Conservation (phyloP, 2,329 filamentous ascomycete genomes). For the Xenoacremonium recifei region DNA sequence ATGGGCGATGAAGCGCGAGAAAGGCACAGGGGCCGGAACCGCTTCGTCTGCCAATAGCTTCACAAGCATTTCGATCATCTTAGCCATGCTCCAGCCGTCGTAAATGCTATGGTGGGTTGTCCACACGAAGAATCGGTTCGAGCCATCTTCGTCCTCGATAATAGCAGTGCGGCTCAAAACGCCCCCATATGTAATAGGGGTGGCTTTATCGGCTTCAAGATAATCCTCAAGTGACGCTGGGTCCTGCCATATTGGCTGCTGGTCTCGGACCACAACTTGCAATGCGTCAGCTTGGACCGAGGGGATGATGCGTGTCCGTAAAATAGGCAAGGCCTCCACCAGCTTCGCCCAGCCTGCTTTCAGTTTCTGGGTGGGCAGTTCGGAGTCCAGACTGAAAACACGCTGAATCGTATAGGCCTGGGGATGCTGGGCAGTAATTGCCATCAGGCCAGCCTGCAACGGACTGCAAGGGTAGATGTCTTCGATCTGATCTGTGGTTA, state of each 20-base stretch:
- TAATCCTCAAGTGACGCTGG: background rate
- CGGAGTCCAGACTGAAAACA: constrained; percentile 3
- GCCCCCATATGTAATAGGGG: background rate
- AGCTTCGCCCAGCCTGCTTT: constrained; percentile 3
- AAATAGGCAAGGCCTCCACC: background rate
- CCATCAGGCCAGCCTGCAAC: background rate
- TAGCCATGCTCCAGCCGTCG: constrained; percentile 14
- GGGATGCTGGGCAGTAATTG: constrained; percentile 6
- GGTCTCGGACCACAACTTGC: background rate
- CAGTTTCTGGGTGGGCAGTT: background rate
- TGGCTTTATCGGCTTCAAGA: background rate
- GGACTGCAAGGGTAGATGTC: constrained; percentile 1
- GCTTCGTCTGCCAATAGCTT: no score
- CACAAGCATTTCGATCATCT: constrained; percentile 3
- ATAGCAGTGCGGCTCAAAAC: background rate
- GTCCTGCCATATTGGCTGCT: background rate
- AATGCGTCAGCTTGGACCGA: background rate
- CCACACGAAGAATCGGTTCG: constrained; percentile 10
- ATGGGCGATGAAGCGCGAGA: background rate
- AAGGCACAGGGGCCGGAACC: no score
- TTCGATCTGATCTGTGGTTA: constrained; percentile 1
- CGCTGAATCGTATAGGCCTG: constrained; percentile 6
- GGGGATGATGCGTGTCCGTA: background rate
- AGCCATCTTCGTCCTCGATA: background rate
- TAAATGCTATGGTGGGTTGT: constrained; percentile 20